These are phyloP conservation scores for Neurospora sp. DNA, from an alignment of 495 filamentous ascomycete genomes.

Conservation along the genomic window DNA sequence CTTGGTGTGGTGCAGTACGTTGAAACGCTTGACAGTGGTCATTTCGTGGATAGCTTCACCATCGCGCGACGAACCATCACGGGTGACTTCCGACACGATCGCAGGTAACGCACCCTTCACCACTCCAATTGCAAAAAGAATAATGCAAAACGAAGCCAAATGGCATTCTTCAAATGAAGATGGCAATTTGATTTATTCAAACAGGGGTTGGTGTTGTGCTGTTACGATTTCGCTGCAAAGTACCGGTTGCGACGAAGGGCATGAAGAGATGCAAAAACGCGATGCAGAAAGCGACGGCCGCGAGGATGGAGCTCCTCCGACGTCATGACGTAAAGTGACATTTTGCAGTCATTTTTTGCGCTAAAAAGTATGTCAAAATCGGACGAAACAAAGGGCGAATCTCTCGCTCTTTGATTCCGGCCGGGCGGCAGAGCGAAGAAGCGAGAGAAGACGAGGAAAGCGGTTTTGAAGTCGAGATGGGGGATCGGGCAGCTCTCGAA, in stretches of 20 bases:
- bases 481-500: conserved; percentile 24
- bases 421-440: conserved; percentile 16
- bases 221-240: conserved; percentile 26
- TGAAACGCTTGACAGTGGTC: neutral
- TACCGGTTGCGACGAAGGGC: conserved; percentile 6
- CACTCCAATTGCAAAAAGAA: conserved; percentile 2
- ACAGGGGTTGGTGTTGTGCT: conserved; percentile 21
- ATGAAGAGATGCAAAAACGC: conserved; percentile 18
- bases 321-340: neutral
- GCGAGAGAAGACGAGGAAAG: conserved; percentile 20
- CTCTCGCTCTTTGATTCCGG: neutral
- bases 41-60: conserved; percentile 34
- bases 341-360: neutral
- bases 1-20: neutral
- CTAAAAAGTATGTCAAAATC: conserved; percentile 18
- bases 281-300: conserved; percentile 5
- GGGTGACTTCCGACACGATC: conserved; percentile 13
- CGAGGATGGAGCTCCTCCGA: neutral
- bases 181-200: conserved; percentile 8
- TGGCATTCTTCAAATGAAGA: conserved; percentile 13
- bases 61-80: conserved; percentile 7
- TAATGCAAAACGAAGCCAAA: conserved; percentile 11
- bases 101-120: neutral
- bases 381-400: neutral
- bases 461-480: conserved; percentile 6